phyloP scores from a whole-genome alignment of 1,284 basidiomycete genomes.

The Irpex sp. region DNA sequence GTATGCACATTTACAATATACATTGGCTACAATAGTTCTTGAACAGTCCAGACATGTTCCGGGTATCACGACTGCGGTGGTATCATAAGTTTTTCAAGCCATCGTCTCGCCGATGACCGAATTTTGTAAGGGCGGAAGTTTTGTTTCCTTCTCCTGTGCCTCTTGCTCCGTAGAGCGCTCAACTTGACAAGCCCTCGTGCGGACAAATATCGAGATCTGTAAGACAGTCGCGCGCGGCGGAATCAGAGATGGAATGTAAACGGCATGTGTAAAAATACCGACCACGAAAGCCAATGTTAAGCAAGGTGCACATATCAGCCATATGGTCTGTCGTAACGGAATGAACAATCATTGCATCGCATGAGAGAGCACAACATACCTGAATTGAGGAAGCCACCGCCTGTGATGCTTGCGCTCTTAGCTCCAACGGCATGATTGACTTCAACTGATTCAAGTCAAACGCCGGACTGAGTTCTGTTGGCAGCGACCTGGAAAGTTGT shows the following conservation, averaged over 20 bases:
- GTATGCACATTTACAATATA: not conserved
- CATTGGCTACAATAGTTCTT: not conserved
- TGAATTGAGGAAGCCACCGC: slow-evolving; percentile 29
- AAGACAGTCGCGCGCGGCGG: not conserved
- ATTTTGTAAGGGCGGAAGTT: not conserved
- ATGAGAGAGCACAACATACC: slow-evolving; percentile 21
- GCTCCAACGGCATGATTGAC: slow-evolving; percentile 5
- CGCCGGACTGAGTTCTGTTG: slow-evolving; percentile 40
- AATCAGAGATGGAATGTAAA: slow-evolving; percentile 11
- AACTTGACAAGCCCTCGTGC: slow-evolving; percentile 11
- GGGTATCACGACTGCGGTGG: not conserved
- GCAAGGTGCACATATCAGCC: slow-evolving; percentile 33
- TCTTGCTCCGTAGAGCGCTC: not conserved
- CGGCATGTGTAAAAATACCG: slow-evolving; percentile 17
- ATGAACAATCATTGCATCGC: slow-evolving; percentile 8
- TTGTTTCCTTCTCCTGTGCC: not conserved
- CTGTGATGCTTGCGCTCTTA: slow-evolving; percentile 21
- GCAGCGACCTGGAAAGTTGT: slow-evolving; percentile 44
- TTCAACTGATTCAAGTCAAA: slow-evolving; percentile 52
- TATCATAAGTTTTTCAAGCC: not conserved
- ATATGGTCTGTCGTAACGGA: slow-evolving; percentile 25
- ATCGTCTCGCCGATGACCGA: not conserved
- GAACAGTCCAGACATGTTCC: not conserved
- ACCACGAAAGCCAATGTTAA: slow-evolving; percentile 33
- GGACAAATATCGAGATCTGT: slow-evolving; percentile 27